Evolutionary conservation across 2,329 filamentous ascomycete species (phyloP), one percentile per base, ranked within the genome.

Genomic region (Exophiala xenobiotica): DNA sequence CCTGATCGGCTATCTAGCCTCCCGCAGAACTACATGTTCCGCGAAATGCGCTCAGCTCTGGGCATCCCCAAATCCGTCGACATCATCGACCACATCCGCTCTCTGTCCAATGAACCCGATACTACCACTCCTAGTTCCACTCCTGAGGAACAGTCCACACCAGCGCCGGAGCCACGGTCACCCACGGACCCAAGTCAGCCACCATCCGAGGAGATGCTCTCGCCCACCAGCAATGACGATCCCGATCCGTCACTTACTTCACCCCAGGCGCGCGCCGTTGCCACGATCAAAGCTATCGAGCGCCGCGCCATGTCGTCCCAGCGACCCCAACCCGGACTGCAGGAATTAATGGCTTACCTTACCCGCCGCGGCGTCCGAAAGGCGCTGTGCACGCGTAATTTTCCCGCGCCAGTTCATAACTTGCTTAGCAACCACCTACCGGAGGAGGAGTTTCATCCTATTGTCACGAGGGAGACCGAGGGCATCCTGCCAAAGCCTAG

Each of bases 11-110:
- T 27, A 22, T 37, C 58, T 57, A 95, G 90, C 67, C 75, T 91
- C 51, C 92, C 92, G 0, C 92, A 97, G 71, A 93, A 87, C 62
- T 89, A 96, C 78, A 99, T 97, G 92, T 97, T 97, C 71, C 69
- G 72, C 16, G 80, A 95, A 65, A 97, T 99, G 92, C 86, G 82
- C 58, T 66, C 73, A 11, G 85, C 82, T 6, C 80, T 97, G 12
- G 77, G 75, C 43, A 96, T 97, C 61, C 68, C 81, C 56, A 86
- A 85, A 67, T 71, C 75, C 27, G 74, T 77, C 64, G 93, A 99
- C 70, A 97, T 99, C 66, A 84, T 99, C 35, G 85, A 90, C 55
- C 88, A 97, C 73, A 85, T 96, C 66, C 85, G 90, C 67, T 72
- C 77, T 2, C 83, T 97, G 0, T 83, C 90, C 0, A 75, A 78